Evolutionary conservation across 163 green algal species (phyloP).

Genomic region (Chloromonas sp.): DNA sequence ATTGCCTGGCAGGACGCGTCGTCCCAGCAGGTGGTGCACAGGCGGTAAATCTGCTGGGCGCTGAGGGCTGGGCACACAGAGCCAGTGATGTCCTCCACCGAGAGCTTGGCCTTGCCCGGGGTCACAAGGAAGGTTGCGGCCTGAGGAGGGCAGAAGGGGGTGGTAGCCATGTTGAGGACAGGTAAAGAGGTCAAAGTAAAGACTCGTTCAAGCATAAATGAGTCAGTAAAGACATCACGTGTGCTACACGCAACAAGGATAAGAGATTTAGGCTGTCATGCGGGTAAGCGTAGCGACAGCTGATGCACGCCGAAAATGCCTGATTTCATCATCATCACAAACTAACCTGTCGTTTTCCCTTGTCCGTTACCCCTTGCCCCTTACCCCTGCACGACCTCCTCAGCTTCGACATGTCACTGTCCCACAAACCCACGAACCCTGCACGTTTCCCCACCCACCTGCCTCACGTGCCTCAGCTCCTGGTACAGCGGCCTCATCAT

Average conservation of each 20-base stretch:
- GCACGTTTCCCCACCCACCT: conserved; percentile 10
- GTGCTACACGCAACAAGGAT: too few species aligned
- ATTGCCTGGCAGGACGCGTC: conserved; percentile 3
- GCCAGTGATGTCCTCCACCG: conserved; percentile 31
- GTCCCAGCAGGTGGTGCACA: conserved; percentile 21
- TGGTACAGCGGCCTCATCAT: conserved; percentile 10
- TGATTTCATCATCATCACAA: too few species aligned
- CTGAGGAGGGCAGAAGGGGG: conserved; percentile 4
- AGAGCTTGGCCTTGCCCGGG: conserved; percentile 28
- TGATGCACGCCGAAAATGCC: too few species aligned
- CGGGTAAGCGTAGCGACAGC: too few species aligned
- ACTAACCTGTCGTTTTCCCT: too few species aligned
- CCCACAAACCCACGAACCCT: too few species aligned
- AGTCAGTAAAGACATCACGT: too few species aligned
- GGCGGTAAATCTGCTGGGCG: conserved; percentile 30
- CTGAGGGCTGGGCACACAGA: conserved; percentile 33
- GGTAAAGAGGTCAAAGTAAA: too few species aligned
- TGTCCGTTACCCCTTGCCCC: too few species aligned
- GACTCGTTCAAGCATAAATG: too few species aligned
- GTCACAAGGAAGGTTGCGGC: conserved; percentile 33
- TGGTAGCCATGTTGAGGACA: too few species aligned
- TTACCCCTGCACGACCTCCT: background rate
- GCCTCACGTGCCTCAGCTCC: conserved; percentile 21
- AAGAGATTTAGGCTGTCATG: too few species aligned
- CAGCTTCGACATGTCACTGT: background rate